Evolutionary conservation across 129 eudicot genomes (phyloP), one percentile per base, ranked within the genome.

Genomic region (Centaurea solstitialis): DNA sequence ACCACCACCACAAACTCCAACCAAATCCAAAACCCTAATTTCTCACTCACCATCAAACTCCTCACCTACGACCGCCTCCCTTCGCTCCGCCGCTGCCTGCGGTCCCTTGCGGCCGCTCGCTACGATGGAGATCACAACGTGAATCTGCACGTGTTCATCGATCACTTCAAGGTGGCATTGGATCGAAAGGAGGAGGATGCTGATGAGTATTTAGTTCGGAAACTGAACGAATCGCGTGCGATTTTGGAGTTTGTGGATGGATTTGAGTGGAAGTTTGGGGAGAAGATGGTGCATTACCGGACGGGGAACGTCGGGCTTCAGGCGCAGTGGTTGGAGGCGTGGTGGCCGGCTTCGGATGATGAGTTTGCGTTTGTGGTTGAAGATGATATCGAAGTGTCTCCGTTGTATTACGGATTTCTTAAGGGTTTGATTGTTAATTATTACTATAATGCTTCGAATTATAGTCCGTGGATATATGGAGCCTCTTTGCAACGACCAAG

Each of bases 321-420:
- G 74, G 94, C 98, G 5, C 99, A 95, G 86, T 95, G 99, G 98
- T 72, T 95, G 74, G 98, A 95, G 81, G 91, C 97, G 2, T 92
- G 99, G 99, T 95, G 97, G 98, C 99, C 99, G 17, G 76, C 67
- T 61, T 85, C 90, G 2, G 91, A 95, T 84, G 78, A 93, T 50
- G 97, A 92, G 83, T 95, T 95, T 84, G 94, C 94, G 0, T 95
- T 95, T 85, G 97, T 95, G 73, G 98, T 95, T 30, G 98, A 95
- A 76, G 99, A 95, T 85, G 99, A 92, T 88, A 81, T 95, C 43
- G 98, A 95, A 84, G 79, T 95, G 74, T 92, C 99, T 6, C 94
- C 94, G 11, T 79, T 95, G 73, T 95, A 89, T 83, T 95, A 86
- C 18, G 80, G 84, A 83, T 92, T 91, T 77, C 69, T 95, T 38